A percentile compares a stretch with the other conserved stretches of the same genome.
Conservation (phyloP, 345 rosid genomes). For the Populus euphratica region DNA sequence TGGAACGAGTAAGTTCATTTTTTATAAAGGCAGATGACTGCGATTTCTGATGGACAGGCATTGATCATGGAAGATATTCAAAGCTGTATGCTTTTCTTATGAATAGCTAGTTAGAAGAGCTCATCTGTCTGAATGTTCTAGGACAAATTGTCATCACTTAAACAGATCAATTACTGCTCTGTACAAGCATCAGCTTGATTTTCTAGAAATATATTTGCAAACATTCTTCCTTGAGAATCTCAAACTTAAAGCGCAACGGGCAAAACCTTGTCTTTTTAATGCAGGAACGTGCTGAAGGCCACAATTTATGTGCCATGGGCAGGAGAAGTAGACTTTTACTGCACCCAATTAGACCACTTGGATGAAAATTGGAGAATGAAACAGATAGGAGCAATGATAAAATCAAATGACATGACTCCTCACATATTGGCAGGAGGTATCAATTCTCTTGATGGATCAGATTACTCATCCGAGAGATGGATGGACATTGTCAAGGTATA, state of each 20-base stretch:
- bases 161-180: not conserved
- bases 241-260: not conserved
- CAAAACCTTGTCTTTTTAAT: not conserved
- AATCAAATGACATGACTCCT: slow-evolving; percentile 48
- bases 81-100: not conserved
- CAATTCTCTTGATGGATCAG: slow-evolving; percentile 70
- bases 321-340: slow-evolving; percentile 74
- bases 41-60: not conserved
- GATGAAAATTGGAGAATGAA: slow-evolving; percentile 93
- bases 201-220: not conserved
- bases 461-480: slow-evolving; percentile 83
- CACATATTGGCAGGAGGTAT: slow-evolving; percentile 78
- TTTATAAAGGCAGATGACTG: not conserved
- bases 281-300: slow-evolving; percentile 84
- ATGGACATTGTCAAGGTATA: slow-evolving; percentile 75
- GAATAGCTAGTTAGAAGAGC: not conserved
- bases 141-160: not conserved
- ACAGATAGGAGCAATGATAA: slow-evolving; percentile 68
- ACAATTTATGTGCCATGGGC: slow-evolving; percentile 81
- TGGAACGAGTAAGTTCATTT: too few relatives aligned
- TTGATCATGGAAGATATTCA: not conserved
- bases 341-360: slow-evolving; percentile 91
- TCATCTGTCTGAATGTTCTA: not conserved
- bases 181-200: not conserved
- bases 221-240: not conserved